Conservation (phyloP, 352 stramenopile genomes). For the Aphanomyces astaci region DNA sequence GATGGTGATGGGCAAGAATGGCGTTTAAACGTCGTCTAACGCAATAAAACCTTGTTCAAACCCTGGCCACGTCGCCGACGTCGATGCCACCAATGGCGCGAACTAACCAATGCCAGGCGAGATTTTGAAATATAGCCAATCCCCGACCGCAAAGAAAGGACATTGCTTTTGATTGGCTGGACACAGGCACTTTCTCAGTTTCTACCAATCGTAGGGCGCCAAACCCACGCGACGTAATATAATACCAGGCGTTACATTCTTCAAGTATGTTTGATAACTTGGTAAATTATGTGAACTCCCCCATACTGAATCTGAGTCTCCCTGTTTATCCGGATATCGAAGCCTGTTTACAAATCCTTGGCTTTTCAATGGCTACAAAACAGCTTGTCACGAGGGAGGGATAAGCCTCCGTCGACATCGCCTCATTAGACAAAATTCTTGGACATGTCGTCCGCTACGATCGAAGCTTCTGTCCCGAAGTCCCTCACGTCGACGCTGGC, state of each 20-base stretch:
- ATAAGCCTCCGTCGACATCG: not conserved
- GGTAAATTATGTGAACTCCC: no score
- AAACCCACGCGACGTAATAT: no score
- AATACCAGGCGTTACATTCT: no score
- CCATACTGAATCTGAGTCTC: conserved; percentile 6
- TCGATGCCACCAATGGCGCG: not conserved
- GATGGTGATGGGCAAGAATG: not conserved
- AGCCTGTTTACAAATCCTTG: conserved; percentile 13
- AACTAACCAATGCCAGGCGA: not conserved
- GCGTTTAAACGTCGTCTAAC: not conserved
- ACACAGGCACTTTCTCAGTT: not conserved
- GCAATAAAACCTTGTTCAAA: not conserved
- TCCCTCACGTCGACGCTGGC: not conserved
- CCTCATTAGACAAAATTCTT: conserved; percentile 9
- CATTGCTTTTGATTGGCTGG: conserved; percentile 11
- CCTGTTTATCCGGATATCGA: not conserved
- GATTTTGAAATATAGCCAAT: not conserved
- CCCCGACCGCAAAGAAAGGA: not conserved
- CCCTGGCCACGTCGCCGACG: not conserved
- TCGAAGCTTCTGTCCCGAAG: not conserved
- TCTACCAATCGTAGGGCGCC: not conserved
- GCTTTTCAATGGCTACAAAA: not conserved
- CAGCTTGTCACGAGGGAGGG: not conserved
- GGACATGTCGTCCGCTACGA: not conserved
- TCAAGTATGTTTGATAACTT: no score